Evolutionary conservation across 2,329 filamentous ascomycete species (phyloP), one percentile per base, ranked within the genome.

Genomic region (Penicillium occitanis): DNA sequence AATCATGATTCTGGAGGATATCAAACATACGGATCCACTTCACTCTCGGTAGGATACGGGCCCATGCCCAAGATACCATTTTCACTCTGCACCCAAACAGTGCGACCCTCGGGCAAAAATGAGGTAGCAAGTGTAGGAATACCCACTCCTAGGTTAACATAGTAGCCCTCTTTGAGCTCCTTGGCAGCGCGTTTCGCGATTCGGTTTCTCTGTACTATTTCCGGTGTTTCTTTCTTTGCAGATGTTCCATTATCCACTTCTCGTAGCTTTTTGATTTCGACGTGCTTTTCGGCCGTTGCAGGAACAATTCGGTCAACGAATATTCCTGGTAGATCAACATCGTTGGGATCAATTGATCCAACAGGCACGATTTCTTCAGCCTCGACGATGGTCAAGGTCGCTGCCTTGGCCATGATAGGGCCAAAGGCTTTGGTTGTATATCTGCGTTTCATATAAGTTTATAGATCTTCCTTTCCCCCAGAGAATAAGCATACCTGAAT

Each of bases 61-160:
- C 89, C 91, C 17, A 91, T 83, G 7, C 88, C 89, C 25, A 92
- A 83, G 66, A 92, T 92, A 66, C 91, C 91, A 76, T 91, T 93
- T 81, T 92, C 90, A 33, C 88, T 93, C 81, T 96, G 90, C 68
- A 93, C 82, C 78, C 90, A 89, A 25, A 94, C 92, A 76, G 94
- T 90, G 58, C 93, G 89, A 62, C 90, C 89, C 53, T 89, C 83
- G 51, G 88, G 89, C 60, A 96, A 90, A 74, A 95, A 96, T 61
- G 87, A 90, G 1, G 93, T 91, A 0, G 92, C 93, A 63, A 96
- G 86, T 87, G 95, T 95, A 64, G 93, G 93, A 91, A 96, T 96
- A 66, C 93, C 93, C 70, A 96, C 96, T 67, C 93, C 93, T 66
- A 96, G 73, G 93, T 96, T 77, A 73, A 91, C 92, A 78, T 95